Base-by-base conservation (phyloP, 129 eudicot species). In the Chrysanthemum makinoi region DNA sequence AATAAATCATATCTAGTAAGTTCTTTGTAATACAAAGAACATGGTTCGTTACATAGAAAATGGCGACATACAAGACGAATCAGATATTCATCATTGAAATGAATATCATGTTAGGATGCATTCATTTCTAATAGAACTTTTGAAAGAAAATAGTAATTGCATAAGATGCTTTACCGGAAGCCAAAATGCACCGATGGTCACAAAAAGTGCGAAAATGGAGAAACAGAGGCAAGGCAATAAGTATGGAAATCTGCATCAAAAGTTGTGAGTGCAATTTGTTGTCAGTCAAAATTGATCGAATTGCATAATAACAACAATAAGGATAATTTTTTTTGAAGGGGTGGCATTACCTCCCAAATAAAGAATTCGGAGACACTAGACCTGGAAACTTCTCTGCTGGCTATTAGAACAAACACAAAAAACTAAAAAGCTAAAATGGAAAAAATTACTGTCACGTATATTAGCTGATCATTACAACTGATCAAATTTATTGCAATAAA, bases 301-400 rank as follows among this genome's bases (percentile, higher is more conserved):
- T 46, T 26, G 59, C n/a, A 47, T 46, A 33, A 56, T 16, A 35
- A 52, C 66, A 11, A 19, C 33, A 70, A 33, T 14, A 35, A 62
- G 30, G 14, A 64, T 35, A 14, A 5, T 17, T 35, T 5, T 33
- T 51, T 22, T 18, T 28, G 22, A 33, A 51, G 62, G 30, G 68
- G 67, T 10, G 63, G 10, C 13, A n/a, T 57, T 76, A 94, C 98
- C 96, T 94, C 67, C 90, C 94, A 47, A 89, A 87, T 18, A 94
- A 14, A 79, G 99, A 94, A 47, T 85, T 86, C 4, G 80, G 13
- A 39, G 97, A 80, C 71, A 94, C 83, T 69, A 94, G 65, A 62
- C 73, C 69, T 48, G 99, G 93, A 75, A 75, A 94, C 69, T 90
- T 94, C 68, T 89, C 99, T 79, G 97, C 99, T 75, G 99, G 99